These are phyloP conservation scores for Collybia nuda DNA, from an alignment of 768 basidiomycete genomes.

Conservation along the genomic window DNA sequence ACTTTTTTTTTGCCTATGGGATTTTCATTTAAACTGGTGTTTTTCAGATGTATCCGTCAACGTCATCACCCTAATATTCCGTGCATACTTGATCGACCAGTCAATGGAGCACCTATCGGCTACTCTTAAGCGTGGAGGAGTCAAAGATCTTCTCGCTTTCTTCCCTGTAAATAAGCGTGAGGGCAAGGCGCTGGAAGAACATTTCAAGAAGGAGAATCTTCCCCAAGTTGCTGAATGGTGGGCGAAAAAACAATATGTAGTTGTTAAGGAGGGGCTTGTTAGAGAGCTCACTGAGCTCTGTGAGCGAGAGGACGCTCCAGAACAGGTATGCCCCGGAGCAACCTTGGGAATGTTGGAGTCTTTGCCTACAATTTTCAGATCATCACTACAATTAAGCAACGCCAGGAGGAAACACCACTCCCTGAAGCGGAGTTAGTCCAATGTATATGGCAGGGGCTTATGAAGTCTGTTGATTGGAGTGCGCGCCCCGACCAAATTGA, in stretches of 20 bases:
- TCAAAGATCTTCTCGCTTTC: conserved; percentile 84
- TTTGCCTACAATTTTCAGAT: conserved; percentile 48
- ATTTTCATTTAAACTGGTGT: conserved; percentile 1
- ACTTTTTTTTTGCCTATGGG: not conserved
- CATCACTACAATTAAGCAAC: conserved; percentile 66
- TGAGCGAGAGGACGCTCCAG: conserved; percentile 65
- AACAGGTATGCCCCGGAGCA: conserved; percentile 50
- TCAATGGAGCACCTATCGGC: conserved; percentile 87
- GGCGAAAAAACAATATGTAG: conserved; percentile 83
- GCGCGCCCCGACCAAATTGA: conserved; percentile 92
- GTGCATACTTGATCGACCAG: conserved; percentile 77
- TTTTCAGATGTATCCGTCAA: conserved; percentile 70
- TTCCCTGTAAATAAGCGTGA: conserved; percentile 86
- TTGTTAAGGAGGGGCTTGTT: conserved; percentile 76
- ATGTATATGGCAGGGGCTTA: conserved; percentile 92
- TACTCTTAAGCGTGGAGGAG: conserved; percentile 79
- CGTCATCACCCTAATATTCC: conserved; percentile 78
- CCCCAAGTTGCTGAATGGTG: conserved; percentile 91
- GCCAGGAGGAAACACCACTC: conserved; percentile 78
- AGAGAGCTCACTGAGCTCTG: conserved; percentile 68
- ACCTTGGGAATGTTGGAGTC: conserved; percentile 3
- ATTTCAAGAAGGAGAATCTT: conserved; percentile 82
- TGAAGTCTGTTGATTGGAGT: conserved; percentile 86
- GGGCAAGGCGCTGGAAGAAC: conserved; percentile 72
- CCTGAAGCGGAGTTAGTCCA: conserved; percentile 82